Base-by-base conservation (phyloP, 805 yeast genomes). In the Barnettozyma populi region DNA sequence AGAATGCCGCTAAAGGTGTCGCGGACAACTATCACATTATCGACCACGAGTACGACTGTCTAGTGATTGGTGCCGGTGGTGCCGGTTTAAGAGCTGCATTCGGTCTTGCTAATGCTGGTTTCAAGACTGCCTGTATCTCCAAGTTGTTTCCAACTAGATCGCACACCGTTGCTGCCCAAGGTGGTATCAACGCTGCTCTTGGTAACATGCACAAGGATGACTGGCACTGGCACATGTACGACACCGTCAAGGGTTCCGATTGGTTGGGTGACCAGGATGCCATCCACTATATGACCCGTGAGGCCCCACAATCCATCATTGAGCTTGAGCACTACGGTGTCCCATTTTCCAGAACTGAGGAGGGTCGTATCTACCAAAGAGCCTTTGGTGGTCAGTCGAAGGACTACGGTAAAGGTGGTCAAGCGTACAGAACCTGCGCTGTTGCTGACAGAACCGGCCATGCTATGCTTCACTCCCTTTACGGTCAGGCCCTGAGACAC, bases 211-310 rank as follows among this genome's bases (percentile, higher is more conserved):
- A 94, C 75, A 77, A 80, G 59, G 99, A 92, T 70, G 90, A 90
- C 75, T 92, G 99, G 99, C 95, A 88, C 71, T 94, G 98, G 97
- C 99, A 92, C 71, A 90, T 92, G 97, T 92, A 94, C 72, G 99
- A 92, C 67, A 92, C 99, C 61, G 98, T 92, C 61, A 92, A 92
- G 74, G 99, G 99, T 55, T 90, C 97, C 9, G 99, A 92, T 73
- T 92, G 99, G 99, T 81, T 92, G 54, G 99, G 99, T 65, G 99
- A 92, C 72, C 99, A 92, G 75, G 99, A 92, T 66, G 97, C 98
- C 47, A 92, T 94, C 66, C 98, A 92, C 73, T 92, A 92, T 74
- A 92, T 92, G 99, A 92, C 99, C 49, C 83, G 90, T 68, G 98
- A 92, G 73, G 99, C 99, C 24, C 97, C 98, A 38, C 80, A 82